Evolutionary conservation across 2,329 filamentous ascomycete genomes (phyloP).

Genomic region (Ceratocystis lukuohia): DNA sequence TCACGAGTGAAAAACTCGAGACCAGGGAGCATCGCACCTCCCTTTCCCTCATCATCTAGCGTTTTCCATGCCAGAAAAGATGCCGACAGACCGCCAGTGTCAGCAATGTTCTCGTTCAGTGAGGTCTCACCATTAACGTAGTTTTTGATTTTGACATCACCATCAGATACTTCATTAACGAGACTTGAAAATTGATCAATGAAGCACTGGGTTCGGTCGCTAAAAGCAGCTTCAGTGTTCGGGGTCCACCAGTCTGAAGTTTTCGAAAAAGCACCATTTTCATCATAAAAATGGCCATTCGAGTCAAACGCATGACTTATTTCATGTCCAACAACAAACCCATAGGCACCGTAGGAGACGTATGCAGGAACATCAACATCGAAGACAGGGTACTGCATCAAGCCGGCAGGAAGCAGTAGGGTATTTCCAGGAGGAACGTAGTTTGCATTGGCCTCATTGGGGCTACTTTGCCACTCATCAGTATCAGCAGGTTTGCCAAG

Average conservation of each 20-base stretch:
- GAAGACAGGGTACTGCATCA: slow-evolving; percentile 56
- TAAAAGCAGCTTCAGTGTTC: slow-evolving; percentile 43
- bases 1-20: slow-evolving; percentile 50
- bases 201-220: slow-evolving; percentile 49
- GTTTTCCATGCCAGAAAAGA: slow-evolving; percentile 54
- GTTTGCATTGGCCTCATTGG: slow-evolving; percentile 51
- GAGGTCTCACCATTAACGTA: slow-evolving; percentile 51
- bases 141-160: slow-evolving; percentile 30
- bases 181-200: slow-evolving; percentile 44
- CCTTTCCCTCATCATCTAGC: slow-evolving; percentile 34
- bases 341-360: slow-evolving; percentile 55
- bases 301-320: slow-evolving; percentile 59
- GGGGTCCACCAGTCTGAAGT: slow-evolving; percentile 57
- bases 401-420: slow-evolving; percentile 55
- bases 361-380: slow-evolving; percentile 50
- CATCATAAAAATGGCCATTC: slow-evolving; percentile 49
- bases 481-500: slow-evolving; percentile 48
- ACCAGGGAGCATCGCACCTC: slow-evolving; percentile 44
- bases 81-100: slow-evolving; percentile 51
- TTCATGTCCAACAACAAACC: slow-evolving; percentile 54
- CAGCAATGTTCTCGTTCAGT: slow-evolving; percentile 57
- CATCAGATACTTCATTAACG: neutral
- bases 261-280: slow-evolving; percentile 35
- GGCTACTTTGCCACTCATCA: slow-evolving; percentile 46
- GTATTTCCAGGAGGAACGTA: slow-evolving; percentile 52